Base-by-base conservation (phyloP, 1,139 yeast species). In the Magnusiomyces fungicola region DNA sequence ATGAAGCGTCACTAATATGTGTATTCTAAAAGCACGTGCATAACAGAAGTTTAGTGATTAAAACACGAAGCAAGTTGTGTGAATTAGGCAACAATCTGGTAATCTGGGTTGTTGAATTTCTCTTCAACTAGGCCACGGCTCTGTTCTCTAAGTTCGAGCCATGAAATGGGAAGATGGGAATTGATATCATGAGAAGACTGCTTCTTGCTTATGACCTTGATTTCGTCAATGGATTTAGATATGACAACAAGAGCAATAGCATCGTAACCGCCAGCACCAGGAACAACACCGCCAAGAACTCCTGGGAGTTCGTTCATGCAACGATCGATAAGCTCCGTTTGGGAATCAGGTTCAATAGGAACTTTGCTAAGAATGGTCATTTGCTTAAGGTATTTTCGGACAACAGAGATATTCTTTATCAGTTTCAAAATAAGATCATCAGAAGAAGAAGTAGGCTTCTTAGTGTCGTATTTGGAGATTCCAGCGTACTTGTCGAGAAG, bases 221-320 rank as follows among this genome's bases (percentile, higher is more conserved):
- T 69, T 2, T 61, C 52, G 0, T 63, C 61, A 4, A 79, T 65
- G 3, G 78, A 66, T 1, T 67, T 64, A 27, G 76, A 80, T 2
- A 77, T 69, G 3, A 83, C 83, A 32, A 92, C 67, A 29, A 90
- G 62, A 53, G 95, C 78, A 37, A 92, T 78, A 0, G 98, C 98
- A 69, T 92, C 98, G 63, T 80, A 85, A 0, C 98, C 98, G 22
- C 98, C 98, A 0, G 98, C 98, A 1, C 98, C 98, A 0, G 98
- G 98, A 3, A 92, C 96, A 30, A 92, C 94, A 10, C 96, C 97
- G 0, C 96, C 95, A 22, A 90, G 61, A 39, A 89, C 94, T 12
- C 98, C 98, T 0, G 72, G 71, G 19, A 85, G 56, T 23, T 59
- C 52, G 12, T 25, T 25, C 21, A 65, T 58, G 56, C 94, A 83